These are phyloP conservation scores for Penicillium bialowiezense DNA, from an alignment of 495 filamentous ascomycete genomes.

Conservation along the genomic window DNA sequence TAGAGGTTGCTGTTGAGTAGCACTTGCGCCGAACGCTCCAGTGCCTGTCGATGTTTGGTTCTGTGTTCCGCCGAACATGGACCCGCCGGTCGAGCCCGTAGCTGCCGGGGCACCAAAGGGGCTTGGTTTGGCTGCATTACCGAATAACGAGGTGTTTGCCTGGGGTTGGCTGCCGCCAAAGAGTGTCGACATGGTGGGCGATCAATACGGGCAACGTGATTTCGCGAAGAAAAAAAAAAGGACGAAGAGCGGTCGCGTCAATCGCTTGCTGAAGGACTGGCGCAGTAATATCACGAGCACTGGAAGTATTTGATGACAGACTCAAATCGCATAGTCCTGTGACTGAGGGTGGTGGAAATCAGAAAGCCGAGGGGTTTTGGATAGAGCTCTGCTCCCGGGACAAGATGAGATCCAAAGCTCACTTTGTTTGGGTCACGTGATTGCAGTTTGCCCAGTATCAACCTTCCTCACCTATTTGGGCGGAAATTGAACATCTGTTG, in stretches of 20 bases:
- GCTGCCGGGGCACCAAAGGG: slow-evolving; percentile 32
- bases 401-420: slow-evolving; percentile 26
- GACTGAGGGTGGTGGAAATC: slow-evolving; percentile 4
- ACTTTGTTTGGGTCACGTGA: slow-evolving; percentile 34
- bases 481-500: no score
- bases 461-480: not conserved
- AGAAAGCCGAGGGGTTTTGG: slow-evolving; percentile 19
- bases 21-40: slow-evolving; percentile 31
- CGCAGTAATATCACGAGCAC: not conserved
- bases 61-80: slow-evolving; percentile 29
- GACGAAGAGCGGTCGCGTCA: not conserved
- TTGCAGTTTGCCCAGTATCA: not conserved
- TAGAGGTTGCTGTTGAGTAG: slow-evolving; percentile 32
- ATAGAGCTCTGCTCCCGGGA: slow-evolving; percentile 17
- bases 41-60: slow-evolving; percentile 21
- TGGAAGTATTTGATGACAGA: not conserved
- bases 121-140: slow-evolving; percentile 27
- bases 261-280: not conserved
- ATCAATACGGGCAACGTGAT: slow-evolving; percentile 16
- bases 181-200: slow-evolving; percentile 33
- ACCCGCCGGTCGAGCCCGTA: slow-evolving; percentile 17
- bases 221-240: slow-evolving; percentile 20
- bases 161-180: slow-evolving; percentile 36
- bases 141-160: slow-evolving; percentile 29
- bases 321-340: slow-evolving; percentile 12